Evolutionary conservation across 2,329 filamentous ascomycete genomes (phyloP).

Genomic region (Xylaria sp.): DNA sequence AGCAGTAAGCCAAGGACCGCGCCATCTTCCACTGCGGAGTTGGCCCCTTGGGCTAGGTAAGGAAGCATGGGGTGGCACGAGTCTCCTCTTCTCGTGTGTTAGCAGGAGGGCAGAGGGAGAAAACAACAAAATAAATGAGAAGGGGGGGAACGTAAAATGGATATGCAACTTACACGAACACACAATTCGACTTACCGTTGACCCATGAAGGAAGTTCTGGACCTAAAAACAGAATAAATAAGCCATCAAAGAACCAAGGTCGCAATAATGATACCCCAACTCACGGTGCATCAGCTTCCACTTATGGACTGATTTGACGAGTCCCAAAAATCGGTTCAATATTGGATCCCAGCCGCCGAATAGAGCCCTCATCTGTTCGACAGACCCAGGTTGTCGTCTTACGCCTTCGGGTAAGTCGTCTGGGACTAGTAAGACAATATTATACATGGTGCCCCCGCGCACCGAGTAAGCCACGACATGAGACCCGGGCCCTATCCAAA

Average conservation of each 20-base stretch:
- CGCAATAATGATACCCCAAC: conserved; percentile 36
- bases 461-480: conserved; percentile 74
- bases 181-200: conserved; percentile 60
- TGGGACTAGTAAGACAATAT: conserved; percentile 73
- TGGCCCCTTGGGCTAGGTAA: conserved; percentile 73
- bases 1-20: conserved; percentile 71
- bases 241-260: not conserved
- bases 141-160: no score
- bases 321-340: conserved; percentile 55
- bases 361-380: conserved; percentile 69
- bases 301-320: conserved; percentile 71
- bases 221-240: conserved; percentile 16
- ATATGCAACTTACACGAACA: conserved; percentile 56
- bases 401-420: conserved; percentile 69
- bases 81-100: conserved; percentile 59
- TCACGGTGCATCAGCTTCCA: conserved; percentile 73
- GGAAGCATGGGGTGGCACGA: conserved; percentile 73
- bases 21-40: conserved; percentile 75
- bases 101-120: conserved; percentile 38
- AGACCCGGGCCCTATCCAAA: conserved; percentile 72
- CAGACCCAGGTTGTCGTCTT: conserved; percentile 61
- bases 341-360: conserved; percentile 75
- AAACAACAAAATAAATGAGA: conserved; percentile 42
- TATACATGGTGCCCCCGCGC: conserved; percentile 68
- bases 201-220: conserved; percentile 65